Percentiles rank a stretch among this genome's conserved stretches.
These are phyloP conservation scores for Clathrospora elynae DNA, from an alignment of 2,329 filamentous ascomycete species.

Conservation along the genomic window DNA sequence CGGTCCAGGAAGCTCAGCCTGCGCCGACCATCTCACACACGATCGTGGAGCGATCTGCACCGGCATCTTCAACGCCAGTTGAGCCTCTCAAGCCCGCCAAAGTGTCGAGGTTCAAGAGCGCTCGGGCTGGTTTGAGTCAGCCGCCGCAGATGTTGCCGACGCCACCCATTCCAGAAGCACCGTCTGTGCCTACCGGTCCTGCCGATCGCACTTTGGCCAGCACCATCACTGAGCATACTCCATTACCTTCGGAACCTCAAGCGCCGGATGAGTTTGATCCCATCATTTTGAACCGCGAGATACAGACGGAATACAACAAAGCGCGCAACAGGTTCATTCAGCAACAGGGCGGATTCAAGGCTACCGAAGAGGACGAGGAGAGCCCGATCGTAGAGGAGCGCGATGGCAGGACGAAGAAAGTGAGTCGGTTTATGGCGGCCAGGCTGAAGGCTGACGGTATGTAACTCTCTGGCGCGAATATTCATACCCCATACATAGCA, in stretches of 20 bases:
- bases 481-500: constrained; percentile 3
- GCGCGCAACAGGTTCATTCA: constrained; percentile 83
- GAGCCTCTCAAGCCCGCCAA: constrained; percentile 38
- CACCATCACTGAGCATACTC: constrained; percentile 59
- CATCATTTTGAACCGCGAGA: constrained; percentile 73
- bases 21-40: constrained; percentile 40
- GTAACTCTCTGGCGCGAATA: constrained; percentile 18
- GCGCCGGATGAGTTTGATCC: constrained; percentile 65
- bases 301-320: constrained; percentile 81
- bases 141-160: constrained; percentile 24
- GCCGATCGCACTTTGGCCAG: constrained; percentile 62
- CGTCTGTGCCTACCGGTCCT: constrained; percentile 48
- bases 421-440: constrained; percentile 77
- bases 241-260: constrained; percentile 42
- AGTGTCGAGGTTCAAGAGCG: constrained; percentile 51
- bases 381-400: constrained; percentile 70
- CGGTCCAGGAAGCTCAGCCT: constrained; percentile 7
- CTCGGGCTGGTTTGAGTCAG: constrained; percentile 29
- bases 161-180: constrained; percentile 30
- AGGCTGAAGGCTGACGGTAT: constrained; percentile 54
- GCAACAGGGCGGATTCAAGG: constrained; percentile 78
- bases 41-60: constrained; percentile 41
- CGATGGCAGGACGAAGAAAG: constrained; percentile 62
- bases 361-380: constrained; percentile 68
- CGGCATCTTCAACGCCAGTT: constrained; percentile 16